phyloP scores from a whole-genome alignment of 768 basidiomycete species.

The Roridomyces roridus region DNA sequence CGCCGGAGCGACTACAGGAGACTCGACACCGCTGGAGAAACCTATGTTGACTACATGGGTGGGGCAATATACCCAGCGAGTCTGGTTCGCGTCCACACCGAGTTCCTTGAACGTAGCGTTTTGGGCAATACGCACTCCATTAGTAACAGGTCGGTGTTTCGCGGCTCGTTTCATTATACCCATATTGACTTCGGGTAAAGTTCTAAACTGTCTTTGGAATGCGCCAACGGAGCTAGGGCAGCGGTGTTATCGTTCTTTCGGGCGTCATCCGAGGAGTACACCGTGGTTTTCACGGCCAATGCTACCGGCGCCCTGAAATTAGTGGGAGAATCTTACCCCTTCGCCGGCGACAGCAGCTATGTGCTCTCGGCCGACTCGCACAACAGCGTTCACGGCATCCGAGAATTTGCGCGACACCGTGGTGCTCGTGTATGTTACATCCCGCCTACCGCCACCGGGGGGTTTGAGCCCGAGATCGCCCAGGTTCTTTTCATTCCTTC shows the following conservation, averaged over 20 bases:
- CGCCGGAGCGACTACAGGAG: slow-evolving; percentile 67
- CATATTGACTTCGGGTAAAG: slow-evolving; percentile 44
- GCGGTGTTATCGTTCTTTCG: slow-evolving; percentile 80
- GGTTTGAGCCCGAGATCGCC: slow-evolving; percentile 61
- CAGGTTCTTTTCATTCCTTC: slow-evolving; percentile 51
- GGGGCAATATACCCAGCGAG: slow-evolving; percentile 82
- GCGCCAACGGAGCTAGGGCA: slow-evolving; percentile 70
- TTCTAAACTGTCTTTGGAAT: slow-evolving; percentile 71
- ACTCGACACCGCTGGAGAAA: slow-evolving; percentile 67
- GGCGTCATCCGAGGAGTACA: slow-evolving; percentile 71
- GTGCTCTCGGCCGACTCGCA: slow-evolving; percentile 82
- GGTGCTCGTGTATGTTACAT: slow-evolving; percentile 73
- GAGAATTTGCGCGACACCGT: slow-evolving; percentile 66
- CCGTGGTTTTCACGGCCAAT: slow-evolving; percentile 84
- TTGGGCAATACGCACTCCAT: slow-evolving; percentile 88
- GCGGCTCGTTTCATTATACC: slow-evolving; percentile 11
- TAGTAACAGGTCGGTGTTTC: slow-evolving; percentile 66
- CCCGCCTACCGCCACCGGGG: slow-evolving; percentile 65
- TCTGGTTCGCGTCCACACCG: slow-evolving; percentile 71
- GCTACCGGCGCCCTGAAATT: slow-evolving; percentile 82
- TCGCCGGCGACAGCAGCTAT: slow-evolving; percentile 59
- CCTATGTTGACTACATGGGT: slow-evolving; percentile 89
- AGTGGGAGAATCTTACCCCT: slow-evolving; percentile 83
- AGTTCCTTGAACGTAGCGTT: slow-evolving; percentile 68
- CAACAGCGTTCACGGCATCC: slow-evolving; percentile 84